phyloP scores from a whole-genome alignment of 495 filamentous ascomycete species.

The Penicillium macrosclerotiorum region DNA sequence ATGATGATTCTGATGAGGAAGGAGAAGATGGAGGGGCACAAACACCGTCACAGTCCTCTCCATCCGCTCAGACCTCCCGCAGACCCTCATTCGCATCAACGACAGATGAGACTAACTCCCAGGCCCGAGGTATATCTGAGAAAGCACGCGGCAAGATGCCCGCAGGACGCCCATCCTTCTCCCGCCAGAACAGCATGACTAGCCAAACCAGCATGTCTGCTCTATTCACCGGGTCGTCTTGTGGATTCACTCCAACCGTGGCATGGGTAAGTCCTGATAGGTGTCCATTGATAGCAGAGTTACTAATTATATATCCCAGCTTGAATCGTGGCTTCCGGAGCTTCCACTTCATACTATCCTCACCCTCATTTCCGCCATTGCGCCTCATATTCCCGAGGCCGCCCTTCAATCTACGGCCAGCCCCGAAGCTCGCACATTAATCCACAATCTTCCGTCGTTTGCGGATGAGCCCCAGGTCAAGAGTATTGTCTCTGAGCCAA shows the following conservation, averaged over 20 bases:
- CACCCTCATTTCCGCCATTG: conserved; percentile 64
- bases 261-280: conserved; percentile 57
- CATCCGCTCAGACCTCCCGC: conserved; percentile 67
- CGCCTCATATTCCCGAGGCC: conserved; percentile 44
- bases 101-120: conserved; percentile 78
- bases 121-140: conserved; percentile 93
- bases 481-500: conserved; percentile 65
- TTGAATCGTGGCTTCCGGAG: conserved; percentile 91
- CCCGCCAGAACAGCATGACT: conserved; percentile 86
- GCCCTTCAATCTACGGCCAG: conserved; percentile 34
- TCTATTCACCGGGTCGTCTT: conserved; percentile 46
- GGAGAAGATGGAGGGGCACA: conserved; percentile 51
- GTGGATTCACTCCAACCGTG: conserved; percentile 73
- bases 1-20: conserved; percentile 79
- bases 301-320: conserved; percentile 49
- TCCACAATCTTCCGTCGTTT: conserved; percentile 58
- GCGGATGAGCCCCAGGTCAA: conserved; percentile 59
- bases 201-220: conserved; percentile 70
- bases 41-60: conserved; percentile 69
- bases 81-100: conserved; percentile 70
- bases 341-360: conserved; percentile 89
- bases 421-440: conserved; percentile 38
- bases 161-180: conserved; percentile 78
- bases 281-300: neutral
- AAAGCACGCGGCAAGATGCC: conserved; percentile 97